Conservation (phyloP, 2,329 filamentous ascomycete species). For the Neofusicoccum cordaticola region DNA sequence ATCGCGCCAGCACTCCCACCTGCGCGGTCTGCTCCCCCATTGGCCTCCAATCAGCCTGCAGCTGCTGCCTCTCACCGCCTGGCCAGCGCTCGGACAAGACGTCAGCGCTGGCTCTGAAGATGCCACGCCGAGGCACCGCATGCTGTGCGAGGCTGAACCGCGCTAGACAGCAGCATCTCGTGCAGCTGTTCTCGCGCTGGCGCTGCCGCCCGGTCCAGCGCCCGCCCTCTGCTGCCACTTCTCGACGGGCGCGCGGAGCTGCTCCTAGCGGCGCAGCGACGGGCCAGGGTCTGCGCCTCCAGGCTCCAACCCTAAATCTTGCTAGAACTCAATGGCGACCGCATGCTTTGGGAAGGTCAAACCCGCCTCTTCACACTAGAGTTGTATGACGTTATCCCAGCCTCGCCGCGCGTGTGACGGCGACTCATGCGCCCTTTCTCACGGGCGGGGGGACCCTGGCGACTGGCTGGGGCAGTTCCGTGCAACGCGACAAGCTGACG, state of each 20-base stretch:
- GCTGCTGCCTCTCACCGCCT: background rate
- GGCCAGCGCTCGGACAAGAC: background rate
- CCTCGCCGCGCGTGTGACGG: background rate
- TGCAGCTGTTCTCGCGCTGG: background rate
- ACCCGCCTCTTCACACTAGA: background rate
- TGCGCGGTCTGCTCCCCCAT: constrained; percentile 5
- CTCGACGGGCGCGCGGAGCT: background rate
- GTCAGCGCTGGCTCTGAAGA: background rate
- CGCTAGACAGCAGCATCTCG: background rate
- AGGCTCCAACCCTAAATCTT: background rate
- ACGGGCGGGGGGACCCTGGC: background rate
- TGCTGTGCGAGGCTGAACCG: background rate
- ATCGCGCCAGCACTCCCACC: background rate
- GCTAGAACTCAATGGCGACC: background rate
- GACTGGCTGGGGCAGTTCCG: background rate
- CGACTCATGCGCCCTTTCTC: background rate
- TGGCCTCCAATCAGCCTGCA: background rate
- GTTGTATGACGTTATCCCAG: constrained; percentile 11
- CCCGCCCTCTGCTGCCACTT: background rate
- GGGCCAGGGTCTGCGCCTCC: background rate
- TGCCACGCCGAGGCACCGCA: background rate
- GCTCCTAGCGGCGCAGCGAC: background rate
- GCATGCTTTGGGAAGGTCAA: background rate
- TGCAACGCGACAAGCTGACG: background rate
- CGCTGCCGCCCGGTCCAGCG: background rate